These are phyloP conservation scores for Euphorbia peplus DNA, from an alignment of 345 rosid species.

Conservation along the genomic window DNA sequence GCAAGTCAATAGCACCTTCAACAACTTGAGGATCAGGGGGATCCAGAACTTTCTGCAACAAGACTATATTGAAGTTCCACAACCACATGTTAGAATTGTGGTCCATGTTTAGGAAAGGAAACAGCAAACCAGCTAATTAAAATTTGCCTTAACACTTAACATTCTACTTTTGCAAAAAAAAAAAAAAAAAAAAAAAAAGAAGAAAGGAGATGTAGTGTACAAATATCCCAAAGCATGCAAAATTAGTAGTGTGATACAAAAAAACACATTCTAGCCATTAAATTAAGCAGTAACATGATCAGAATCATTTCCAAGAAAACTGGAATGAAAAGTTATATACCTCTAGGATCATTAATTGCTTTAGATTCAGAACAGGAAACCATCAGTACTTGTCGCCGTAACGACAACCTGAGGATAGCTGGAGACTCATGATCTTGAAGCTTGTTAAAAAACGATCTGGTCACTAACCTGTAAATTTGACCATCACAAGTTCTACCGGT, in stretches of 20 bases:
- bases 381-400: conserved; percentile 81
- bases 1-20: conserved; percentile 71
- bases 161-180: not conserved
- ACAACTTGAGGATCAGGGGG: conserved; percentile 69
- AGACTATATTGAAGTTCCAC: conserved; percentile 41
- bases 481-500: conserved; percentile 98
- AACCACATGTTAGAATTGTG: conserved; percentile 18
- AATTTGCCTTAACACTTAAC: not conserved
- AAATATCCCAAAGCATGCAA: too few species aligned
- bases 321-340: conserved; percentile 36
- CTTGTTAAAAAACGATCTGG: conserved; percentile 63
- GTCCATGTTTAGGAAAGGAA: not conserved
- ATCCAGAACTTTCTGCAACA: conserved; percentile 88
- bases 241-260: not conserved
- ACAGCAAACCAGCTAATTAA: not conserved
- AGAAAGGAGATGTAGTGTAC: too few species aligned
- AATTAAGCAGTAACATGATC: conserved; percentile 10
- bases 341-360: conserved; percentile 82
- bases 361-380: conserved; percentile 79
- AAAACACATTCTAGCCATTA: conserved; percentile 1
- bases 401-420: conserved; percentile 64
- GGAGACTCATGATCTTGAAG: conserved; percentile 72
- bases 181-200: too few species aligned
- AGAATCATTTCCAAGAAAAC: not conserved
- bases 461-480: conserved; percentile 80